Evolutionary conservation across 495 filamentous ascomycete species (phyloP).

Genomic region (Rhizodiscina lignyota): DNA sequence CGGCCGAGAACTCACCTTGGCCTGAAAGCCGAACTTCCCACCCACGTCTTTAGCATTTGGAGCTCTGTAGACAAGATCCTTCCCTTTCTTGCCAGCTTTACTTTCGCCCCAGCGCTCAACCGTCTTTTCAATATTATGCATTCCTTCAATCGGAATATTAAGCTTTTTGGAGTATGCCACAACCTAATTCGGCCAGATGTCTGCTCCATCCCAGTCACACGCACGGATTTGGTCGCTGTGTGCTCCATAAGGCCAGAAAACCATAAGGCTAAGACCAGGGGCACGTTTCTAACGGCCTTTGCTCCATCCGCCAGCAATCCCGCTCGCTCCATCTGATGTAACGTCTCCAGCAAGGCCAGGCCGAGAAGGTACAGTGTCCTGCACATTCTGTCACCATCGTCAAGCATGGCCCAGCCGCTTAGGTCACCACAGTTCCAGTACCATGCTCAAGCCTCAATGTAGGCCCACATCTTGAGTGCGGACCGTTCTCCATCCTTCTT

Average conservation of each 20-base stretch:
- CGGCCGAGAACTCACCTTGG: too few species aligned
- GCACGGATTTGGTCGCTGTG: constrained; percentile 1
- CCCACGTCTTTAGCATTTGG: neutral
- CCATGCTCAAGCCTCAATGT: neutral
- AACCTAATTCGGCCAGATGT: constrained; percentile 1
- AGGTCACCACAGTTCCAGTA: neutral
- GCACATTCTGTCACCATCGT: neutral
- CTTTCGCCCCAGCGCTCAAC: constrained; percentile 1
- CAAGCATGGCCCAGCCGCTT: neutral
- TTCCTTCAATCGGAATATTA: constrained; percentile 1
- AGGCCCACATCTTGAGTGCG: neutral
- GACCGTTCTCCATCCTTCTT: constrained; percentile 7
- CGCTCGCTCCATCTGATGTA: constrained; percentile 1
- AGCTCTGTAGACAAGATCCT: neutral
- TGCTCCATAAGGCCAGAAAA: neutral
- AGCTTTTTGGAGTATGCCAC: constrained; percentile 4
- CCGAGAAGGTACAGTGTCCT: constrained; percentile 2
- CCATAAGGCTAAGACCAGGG: constrained; percentile 5
- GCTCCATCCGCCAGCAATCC: constrained; percentile 3
- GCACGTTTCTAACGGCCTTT: constrained; percentile 2
- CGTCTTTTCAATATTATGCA: constrained; percentile 1
- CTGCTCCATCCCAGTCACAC: constrained; percentile 2
- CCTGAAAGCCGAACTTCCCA: too few species aligned
- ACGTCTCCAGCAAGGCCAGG: constrained; percentile 4
- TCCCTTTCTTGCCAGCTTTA: neutral